These are phyloP conservation scores for Sporothrix mexicana DNA, from an alignment of 2,329 filamentous ascomycete genomes.

Conservation along the genomic window DNA sequence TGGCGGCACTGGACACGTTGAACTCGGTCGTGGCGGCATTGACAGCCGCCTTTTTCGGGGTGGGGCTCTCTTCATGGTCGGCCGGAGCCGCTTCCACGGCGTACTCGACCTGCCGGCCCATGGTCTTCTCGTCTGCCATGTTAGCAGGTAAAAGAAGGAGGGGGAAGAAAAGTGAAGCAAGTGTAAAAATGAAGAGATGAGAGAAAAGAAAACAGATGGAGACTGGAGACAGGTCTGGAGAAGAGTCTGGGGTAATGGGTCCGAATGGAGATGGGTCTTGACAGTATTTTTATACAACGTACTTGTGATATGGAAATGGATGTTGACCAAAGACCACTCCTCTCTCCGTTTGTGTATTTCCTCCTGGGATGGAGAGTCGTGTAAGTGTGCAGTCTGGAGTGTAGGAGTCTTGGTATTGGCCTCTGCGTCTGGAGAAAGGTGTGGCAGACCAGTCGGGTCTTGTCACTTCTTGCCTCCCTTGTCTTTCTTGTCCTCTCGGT, in stretches of 20 bases:
- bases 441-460: background rate
- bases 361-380: background rate
- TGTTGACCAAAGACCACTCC: background rate
- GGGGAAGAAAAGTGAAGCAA: background rate
- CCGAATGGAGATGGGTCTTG: background rate
- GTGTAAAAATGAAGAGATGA: background rate
- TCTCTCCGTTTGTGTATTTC: background rate
- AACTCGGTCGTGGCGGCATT: conserved; percentile 36
- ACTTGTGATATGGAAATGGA: background rate
- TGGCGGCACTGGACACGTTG: conserved; percentile 43
- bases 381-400: background rate
- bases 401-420: background rate
- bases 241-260: background rate
- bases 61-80: background rate
- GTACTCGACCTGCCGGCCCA: background rate
- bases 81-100: background rate
- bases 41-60: background rate
- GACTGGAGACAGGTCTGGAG: background rate
- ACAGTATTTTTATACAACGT: background rate
- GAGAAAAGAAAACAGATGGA: background rate
- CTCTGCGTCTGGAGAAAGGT: background rate
- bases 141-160: background rate
- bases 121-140: conserved; percentile 13
- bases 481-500: background rate
- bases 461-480: background rate